Evolutionary conservation across 1,284 basidiomycete species (phyloP), one percentile per base, ranked within the genome.

Genomic region (Porodaedalea pini): DNA sequence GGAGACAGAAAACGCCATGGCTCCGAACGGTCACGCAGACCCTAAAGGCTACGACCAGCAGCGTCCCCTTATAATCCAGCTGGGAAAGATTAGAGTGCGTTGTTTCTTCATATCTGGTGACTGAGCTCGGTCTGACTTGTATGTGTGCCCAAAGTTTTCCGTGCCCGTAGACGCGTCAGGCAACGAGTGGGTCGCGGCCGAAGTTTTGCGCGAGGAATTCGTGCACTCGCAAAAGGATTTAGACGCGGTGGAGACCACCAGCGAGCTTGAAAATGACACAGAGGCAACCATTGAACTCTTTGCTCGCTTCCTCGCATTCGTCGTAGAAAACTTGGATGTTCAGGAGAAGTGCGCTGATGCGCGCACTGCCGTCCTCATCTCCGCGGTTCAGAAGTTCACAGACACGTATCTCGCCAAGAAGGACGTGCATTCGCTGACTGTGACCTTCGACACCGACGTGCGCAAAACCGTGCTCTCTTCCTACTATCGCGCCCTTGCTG

Each of bases 121-220:
- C 21, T 19, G 6, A 10, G 27, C 11, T 39, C 55, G 4, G 21
- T 10, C 50, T 37, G 36, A 40, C 40, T 45, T 40, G 10, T 17
- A 19, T 41, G 15, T 43, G 51, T 51, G 53, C 31, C 54, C n/a
- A 64, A 40, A 60, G 89, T 71, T 95, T 63, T 86, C 88, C 62
- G 85, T 96, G 70, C 92, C 90, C 58, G 89, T 95, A 61, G 86
- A 90, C 49, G 86, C 89, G 17, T 77, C 78, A 39, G 67, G 77
- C 62, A 82, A 92, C 68, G 85, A 92, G 71, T 95, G 93, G 92
- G 90, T 93, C 67, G 81, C 85, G 52, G 92, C 92, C 56, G 91
- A 94, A 72, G 85, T 93, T 66, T 81, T 94, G 61, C 80, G 89
- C 69, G 92, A 94, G 67, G 90, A 93, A 64, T 95, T 94, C 70